Percentiles rank a stretch among this genome's conserved stretches.
Conservation (phyloP, 352 stramenopile genomes). For the Phytophthora tubulina region DNA sequence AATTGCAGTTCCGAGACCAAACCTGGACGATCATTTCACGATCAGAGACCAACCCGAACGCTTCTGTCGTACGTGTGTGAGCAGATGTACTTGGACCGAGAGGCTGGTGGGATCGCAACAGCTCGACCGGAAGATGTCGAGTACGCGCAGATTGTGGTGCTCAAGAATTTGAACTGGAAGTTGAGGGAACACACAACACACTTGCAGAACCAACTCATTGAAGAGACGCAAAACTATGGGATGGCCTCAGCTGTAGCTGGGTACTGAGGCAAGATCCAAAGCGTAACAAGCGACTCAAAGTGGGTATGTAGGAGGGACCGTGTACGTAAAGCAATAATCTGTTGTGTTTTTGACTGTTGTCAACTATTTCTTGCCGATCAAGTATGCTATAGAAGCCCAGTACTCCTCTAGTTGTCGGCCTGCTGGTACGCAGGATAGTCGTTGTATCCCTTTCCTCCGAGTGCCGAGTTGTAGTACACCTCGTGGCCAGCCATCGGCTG, state of each 20-base stretch:
- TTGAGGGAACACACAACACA: constrained; percentile 25
- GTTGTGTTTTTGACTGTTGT: too few species aligned
- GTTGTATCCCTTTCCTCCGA: too few species aligned
- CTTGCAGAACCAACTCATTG: constrained; percentile 24
- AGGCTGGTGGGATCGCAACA: constrained; percentile 2
- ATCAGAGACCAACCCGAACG: constrained; percentile 24
- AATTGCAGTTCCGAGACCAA: constrained; percentile 37
- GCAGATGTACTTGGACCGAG: constrained; percentile 38
- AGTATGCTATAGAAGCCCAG: too few species aligned
- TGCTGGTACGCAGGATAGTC: too few species aligned
- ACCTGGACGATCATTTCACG: constrained; percentile 37
- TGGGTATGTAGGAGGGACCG: too few species aligned
- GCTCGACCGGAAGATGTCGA: constrained; percentile 25
- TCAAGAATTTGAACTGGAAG: constrained; percentile 36
- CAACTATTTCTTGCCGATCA: too few species aligned
- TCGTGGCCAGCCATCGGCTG: too few species aligned
- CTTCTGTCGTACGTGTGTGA: constrained; percentile 35
- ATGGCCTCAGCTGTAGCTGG: background rate
- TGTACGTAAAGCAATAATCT: too few species aligned
- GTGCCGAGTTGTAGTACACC: too few species aligned
- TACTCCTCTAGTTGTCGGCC: too few species aligned
- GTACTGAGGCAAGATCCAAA: background rate
- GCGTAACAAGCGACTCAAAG: too few species aligned
- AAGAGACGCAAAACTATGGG: constrained; percentile 17
- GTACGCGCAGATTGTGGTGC: constrained; percentile 32